Conservation (phyloP, 2,329 filamentous ascomycete genomes). For the Phialemonium atrogriseum region DNA sequence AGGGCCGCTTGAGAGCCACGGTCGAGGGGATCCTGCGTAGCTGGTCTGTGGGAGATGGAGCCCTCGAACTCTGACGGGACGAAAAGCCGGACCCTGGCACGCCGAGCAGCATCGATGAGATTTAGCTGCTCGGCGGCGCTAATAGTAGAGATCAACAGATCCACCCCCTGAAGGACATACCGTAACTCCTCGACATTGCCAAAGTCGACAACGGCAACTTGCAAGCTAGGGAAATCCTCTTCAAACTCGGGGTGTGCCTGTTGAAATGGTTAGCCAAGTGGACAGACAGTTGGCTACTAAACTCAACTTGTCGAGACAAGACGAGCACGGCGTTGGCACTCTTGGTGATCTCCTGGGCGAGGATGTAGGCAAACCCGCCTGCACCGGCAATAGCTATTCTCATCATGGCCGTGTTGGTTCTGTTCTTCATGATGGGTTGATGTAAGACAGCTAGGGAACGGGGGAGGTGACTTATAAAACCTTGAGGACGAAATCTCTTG, state of each 20-base stretch:
- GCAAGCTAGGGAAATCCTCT: slow-evolving; percentile 43
- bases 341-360: slow-evolving; percentile 48
- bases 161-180: slow-evolving; percentile 61
- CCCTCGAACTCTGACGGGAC: slow-evolving; percentile 73
- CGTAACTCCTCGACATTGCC: slow-evolving; percentile 45
- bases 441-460: not conserved
- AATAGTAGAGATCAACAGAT: slow-evolving; percentile 69
- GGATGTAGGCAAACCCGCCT: slow-evolving; percentile 34
- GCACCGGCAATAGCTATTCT: slow-evolving; percentile 40
- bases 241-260: slow-evolving; percentile 48
- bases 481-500: not conserved
- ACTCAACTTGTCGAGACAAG: slow-evolving; percentile 55
- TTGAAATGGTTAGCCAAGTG: slow-evolving; percentile 8
- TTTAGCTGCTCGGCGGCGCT: slow-evolving; percentile 57
- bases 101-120: slow-evolving; percentile 63
- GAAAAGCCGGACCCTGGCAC: slow-evolving; percentile 57
- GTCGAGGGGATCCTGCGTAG: slow-evolving; percentile 46
- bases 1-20: slow-evolving; percentile 50
- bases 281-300: not conserved
- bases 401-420: slow-evolving; percentile 26
- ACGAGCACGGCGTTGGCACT: slow-evolving; percentile 62
- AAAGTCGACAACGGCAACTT: slow-evolving; percentile 64
- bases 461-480: not conserved
- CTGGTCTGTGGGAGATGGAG: slow-evolving; percentile 42
- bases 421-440: slow-evolving; percentile 3